phyloP scores from a whole-genome alignment of 306 rosid species.

The Chamaecrista fasciculata region DNA sequence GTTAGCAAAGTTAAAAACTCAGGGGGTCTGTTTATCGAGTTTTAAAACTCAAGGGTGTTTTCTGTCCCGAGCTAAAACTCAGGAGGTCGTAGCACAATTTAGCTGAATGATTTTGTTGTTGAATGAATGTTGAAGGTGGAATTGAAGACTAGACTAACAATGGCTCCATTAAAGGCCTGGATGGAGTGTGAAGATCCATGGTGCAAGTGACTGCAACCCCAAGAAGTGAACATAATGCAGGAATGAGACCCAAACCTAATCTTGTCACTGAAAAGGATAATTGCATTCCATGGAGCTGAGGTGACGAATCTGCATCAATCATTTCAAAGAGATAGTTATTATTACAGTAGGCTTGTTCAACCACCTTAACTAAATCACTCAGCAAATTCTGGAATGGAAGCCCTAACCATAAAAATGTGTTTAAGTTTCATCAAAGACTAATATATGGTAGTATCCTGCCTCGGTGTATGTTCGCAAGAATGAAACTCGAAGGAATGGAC shows the following conservation, averaged over 20 bases:
- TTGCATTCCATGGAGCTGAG: slow-evolving; percentile 23
- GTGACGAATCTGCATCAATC: slow-evolving; percentile 47
- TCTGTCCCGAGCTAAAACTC: too few relatives aligned
- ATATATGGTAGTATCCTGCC: too few relatives aligned
- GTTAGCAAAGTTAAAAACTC: too few relatives aligned
- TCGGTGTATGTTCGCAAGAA: too few relatives aligned
- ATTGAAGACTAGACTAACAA: slow-evolving; percentile 45
- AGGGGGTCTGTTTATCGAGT: too few relatives aligned
- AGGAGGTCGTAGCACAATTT: too few relatives aligned
- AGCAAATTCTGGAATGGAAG: too few relatives aligned
- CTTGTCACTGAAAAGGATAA: slow-evolving; percentile 59
- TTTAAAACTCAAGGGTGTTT: too few relatives aligned
- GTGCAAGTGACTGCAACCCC: slow-evolving; percentile 62
- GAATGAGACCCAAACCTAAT: slow-evolving; percentile 79
- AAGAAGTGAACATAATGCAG: slow-evolving; percentile 60
- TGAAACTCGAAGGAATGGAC: background rate
- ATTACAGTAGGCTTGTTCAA: background rate
- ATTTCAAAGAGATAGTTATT: slow-evolving; percentile 11
- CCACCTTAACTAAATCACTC: too few relatives aligned
- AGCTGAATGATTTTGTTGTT: slow-evolving; percentile 14
- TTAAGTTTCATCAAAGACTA: too few relatives aligned
- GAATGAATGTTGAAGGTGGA: background rate
- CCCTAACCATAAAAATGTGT: background rate
- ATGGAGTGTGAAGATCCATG: slow-evolving; percentile 64
- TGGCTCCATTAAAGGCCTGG: slow-evolving; percentile 57